A percentile compares a stretch with the other conserved stretches of the same genome.
Evolutionary conservation across 2,329 filamentous ascomycete genomes (phyloP).

Genomic region (Claviceps humidiphila): DNA sequence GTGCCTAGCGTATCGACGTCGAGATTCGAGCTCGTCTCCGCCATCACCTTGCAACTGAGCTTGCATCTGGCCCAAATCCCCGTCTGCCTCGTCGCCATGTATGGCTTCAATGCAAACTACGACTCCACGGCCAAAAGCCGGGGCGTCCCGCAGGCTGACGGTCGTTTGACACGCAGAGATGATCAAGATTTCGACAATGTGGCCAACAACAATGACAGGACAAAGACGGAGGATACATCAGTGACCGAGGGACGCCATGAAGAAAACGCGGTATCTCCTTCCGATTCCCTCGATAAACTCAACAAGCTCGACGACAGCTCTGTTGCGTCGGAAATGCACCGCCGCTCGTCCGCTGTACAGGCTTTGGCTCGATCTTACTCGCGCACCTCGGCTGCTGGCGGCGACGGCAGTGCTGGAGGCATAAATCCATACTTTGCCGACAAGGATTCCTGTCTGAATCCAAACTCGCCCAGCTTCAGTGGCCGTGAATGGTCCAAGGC

Average conservation of each 20-base stretch:
- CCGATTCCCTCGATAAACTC: slow-evolving; percentile 16
- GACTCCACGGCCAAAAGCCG: slow-evolving; percentile 32
- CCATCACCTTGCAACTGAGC: neutral
- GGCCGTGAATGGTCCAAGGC: slow-evolving; percentile 47
- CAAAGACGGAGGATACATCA: slow-evolving; percentile 23
- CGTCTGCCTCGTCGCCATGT: slow-evolving; percentile 7
- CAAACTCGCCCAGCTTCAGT: slow-evolving; percentile 38
- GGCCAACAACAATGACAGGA: slow-evolving; percentile 15
- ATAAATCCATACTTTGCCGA: slow-evolving; percentile 37
- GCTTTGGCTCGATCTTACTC: slow-evolving; percentile 44
- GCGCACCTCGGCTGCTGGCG: slow-evolving; percentile 25
- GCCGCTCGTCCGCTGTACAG: slow-evolving; percentile 39
- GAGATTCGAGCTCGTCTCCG: neutral
- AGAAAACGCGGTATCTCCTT: slow-evolving; percentile 17
- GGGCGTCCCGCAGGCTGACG: slow-evolving; percentile 22
- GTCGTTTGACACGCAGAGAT: slow-evolving; percentile 10
- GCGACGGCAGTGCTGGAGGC: slow-evolving; percentile 8
- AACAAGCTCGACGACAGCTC: slow-evolving; percentile 10
- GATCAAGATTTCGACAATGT: slow-evolving; percentile 13
- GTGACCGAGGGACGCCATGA: slow-evolving; percentile 21
- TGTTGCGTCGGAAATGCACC: slow-evolving; percentile 29
- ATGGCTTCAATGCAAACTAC: slow-evolving; percentile 27
- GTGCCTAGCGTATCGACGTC: neutral
- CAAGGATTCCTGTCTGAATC: slow-evolving; percentile 39
- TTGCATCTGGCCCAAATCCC: neutral